Conservation (phyloP, 257 asterid species). For the Phtheirospermum japonicum region DNA sequence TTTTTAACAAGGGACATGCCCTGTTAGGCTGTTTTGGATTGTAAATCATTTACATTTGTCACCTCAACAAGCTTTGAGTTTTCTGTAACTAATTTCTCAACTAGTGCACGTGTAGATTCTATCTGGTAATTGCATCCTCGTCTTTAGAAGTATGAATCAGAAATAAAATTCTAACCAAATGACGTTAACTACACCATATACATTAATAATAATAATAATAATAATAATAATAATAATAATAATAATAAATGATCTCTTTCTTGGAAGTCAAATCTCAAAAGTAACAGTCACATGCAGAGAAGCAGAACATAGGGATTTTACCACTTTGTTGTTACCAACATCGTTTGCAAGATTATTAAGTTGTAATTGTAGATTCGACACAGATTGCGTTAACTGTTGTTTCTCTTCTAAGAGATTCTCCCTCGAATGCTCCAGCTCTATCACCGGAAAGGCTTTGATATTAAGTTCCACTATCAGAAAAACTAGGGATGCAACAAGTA, state of each 20-base stretch:
- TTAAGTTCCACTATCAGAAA: constrained; percentile 49
- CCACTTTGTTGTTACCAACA: constrained; percentile 39
- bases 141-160: constrained; percentile 48
- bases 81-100: constrained; percentile 48
- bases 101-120: constrained; percentile 47
- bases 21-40: background rate
- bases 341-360: constrained; percentile 47
- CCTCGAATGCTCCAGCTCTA: constrained; percentile 59
- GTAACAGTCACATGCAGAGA: constrained; percentile 7
- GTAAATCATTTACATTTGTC: constrained; percentile 9
- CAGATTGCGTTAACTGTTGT: constrained; percentile 39
- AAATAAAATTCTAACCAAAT: constrained; percentile 23
- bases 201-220: too few relatives aligned
- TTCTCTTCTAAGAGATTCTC: constrained; percentile 51
- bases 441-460: constrained; percentile 65
- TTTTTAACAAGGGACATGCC: too few relatives aligned
- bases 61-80: constrained; percentile 54
- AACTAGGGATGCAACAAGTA: constrained; percentile 28
- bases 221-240: constrained; percentile 20
- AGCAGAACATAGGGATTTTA: constrained; percentile 19
- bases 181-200: constrained; percentile 16
- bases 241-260: background rate
- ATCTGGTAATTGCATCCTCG: constrained; percentile 38
- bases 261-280: constrained; percentile 20
- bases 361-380: constrained; percentile 53